Conservation (phyloP, 176 grass and related monocot species). For the Bonia amplexicaulis region DNA sequence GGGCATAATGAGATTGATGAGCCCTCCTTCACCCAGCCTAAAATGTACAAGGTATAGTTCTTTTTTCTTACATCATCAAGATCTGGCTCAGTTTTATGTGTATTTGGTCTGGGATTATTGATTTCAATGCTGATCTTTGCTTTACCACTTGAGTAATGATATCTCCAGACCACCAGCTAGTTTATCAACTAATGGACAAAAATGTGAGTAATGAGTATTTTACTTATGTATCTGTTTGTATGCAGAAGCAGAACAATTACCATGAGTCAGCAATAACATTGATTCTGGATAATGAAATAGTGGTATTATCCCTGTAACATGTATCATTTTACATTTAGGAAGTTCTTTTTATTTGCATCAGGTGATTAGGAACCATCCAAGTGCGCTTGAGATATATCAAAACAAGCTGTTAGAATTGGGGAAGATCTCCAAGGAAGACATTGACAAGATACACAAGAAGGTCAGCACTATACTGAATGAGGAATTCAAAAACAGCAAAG, state of each 20-base stretch:
- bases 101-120: not conserved
- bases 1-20: constrained; percentile 98
- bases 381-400: constrained; percentile 81
- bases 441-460: constrained; percentile 80
- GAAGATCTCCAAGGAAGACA: constrained; percentile 77
- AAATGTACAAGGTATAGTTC: constrained; percentile 76
- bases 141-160: not conserved
- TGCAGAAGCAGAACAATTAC: constrained; percentile 11
- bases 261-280: not conserved
- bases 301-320: not conserved
- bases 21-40: constrained; percentile 93
- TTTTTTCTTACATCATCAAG: not conserved
- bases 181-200: not conserved
- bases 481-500: constrained; percentile 91
- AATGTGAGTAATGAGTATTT: not conserved
- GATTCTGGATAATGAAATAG: constrained; percentile 6
- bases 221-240: not conserved
- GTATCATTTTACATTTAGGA: not conserved
- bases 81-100: not conserved
- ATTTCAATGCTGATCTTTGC: constrained; percentile 3
- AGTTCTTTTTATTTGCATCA: constrained; percentile 20
- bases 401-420: constrained; percentile 67
- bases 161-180: not conserved
- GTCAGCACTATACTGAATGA: constrained; percentile 76
- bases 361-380: constrained; percentile 84